Percentiles rank a stretch among this genome's conserved stretches.
These are phyloP conservation scores for Chenopodium berlandieri DNA, from an alignment of 148 eudicot species.

Conservation along the genomic window DNA sequence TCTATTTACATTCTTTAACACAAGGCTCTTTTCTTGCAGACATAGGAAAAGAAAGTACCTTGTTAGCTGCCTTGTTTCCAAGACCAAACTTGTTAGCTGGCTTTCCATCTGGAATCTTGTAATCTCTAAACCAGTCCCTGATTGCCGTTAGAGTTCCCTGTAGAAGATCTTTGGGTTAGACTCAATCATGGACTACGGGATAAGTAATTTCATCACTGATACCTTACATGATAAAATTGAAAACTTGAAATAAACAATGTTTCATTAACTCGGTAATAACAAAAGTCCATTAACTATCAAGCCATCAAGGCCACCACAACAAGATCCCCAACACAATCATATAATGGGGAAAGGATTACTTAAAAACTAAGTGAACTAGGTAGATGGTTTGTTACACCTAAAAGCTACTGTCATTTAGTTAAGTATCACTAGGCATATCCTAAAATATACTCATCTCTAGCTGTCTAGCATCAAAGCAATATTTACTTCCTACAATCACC, in stretches of 20 bases:
- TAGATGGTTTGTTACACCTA: not conserved
- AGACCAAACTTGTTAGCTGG: slow-evolving; percentile 97
- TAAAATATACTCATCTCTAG: not conserved
- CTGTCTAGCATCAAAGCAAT: not conserved
- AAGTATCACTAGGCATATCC: not conserved
- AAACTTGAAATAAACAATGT: not conserved
- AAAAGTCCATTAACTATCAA: not conserved
- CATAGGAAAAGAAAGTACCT: slow-evolving; percentile 43
- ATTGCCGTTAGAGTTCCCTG: slow-evolving; percentile 97
- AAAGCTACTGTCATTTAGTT: not conserved
- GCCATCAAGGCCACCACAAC: not conserved
- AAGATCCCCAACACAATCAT: not conserved
- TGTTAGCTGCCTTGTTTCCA: slow-evolving; percentile 89
- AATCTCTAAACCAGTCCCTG: slow-evolving; percentile 98
- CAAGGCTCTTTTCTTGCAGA: not conserved
- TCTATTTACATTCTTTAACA: not conserved
- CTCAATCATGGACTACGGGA: not conserved
- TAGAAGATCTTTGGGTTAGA: slow-evolving; percentile 10
- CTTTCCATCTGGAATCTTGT: slow-evolving; percentile 97
- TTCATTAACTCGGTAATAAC: not conserved
- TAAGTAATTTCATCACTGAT: not conserved
- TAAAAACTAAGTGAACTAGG: not conserved
- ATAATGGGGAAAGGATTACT: not conserved
- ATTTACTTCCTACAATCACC: not conserved
- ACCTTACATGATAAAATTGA: not conserved